Conservation (phyloP, 2,329 filamentous ascomycete genomes). For the Neofusicoccum kwambonambiense region DNA sequence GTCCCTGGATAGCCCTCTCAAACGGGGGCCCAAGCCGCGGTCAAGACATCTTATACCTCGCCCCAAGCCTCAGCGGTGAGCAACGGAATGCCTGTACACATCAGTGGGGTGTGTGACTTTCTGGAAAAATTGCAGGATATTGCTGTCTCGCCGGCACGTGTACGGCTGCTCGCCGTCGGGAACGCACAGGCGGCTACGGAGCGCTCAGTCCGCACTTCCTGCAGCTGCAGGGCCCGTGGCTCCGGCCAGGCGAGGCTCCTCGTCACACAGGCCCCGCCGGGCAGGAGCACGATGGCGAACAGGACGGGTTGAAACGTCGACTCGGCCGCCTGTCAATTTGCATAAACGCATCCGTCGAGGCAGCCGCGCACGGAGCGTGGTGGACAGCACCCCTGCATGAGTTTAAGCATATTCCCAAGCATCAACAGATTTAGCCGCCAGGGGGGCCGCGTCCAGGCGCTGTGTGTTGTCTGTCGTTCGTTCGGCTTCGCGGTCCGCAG, state of each 20-base stretch:
- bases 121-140: not conserved
- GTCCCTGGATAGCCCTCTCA: not conserved
- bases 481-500: conserved; percentile 5
- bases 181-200: not conserved
- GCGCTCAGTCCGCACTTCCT: not conserved
- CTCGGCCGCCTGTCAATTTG: not conserved
- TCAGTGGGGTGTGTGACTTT: not conserved
- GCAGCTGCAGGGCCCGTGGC: not conserved
- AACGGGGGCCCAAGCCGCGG: not conserved
- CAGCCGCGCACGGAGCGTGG: not conserved
- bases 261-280: too few species aligned
- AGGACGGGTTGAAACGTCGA: not conserved
- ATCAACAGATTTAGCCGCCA: not conserved
- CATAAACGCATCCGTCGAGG: not conserved
- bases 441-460: not conserved
- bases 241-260: too few species aligned
- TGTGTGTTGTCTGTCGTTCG: not conserved
- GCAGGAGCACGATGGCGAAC: too few species aligned
- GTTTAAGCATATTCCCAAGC: conserved; percentile 9
- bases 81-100: not conserved
- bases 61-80: not conserved
- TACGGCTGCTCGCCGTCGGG: not conserved
- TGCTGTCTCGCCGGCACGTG: not conserved
- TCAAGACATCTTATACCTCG: not conserved
- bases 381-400: not conserved